A percentile compares a stretch with the other conserved stretches of the same genome.
Conservation (phyloP, 345 rosid species). For the Diplotaxis tenuifolia region DNA sequence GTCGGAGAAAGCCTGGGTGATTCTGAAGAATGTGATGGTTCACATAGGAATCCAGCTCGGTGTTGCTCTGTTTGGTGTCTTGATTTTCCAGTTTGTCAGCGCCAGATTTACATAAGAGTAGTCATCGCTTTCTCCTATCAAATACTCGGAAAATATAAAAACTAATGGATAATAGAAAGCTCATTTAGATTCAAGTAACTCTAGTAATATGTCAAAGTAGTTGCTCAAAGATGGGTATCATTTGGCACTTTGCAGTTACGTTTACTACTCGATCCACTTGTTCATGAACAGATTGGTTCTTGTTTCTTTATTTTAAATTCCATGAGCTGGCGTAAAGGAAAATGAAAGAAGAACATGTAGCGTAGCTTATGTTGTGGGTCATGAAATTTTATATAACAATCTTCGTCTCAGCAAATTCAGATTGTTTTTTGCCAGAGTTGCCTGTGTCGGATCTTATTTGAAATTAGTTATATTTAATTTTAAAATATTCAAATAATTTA, state of each 20-base stretch:
- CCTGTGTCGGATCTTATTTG: no score
- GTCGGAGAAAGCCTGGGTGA: conserved; percentile 32
- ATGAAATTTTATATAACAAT: not conserved
- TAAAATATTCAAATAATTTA: not conserved
- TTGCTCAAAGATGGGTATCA: not conserved
- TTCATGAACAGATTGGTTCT: not conserved
- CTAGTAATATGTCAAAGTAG: no score
- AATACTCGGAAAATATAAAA: no score
- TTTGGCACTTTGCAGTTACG: not conserved
- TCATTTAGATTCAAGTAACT: not conserved
- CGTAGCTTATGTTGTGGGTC: not conserved
- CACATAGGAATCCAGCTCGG: conserved; percentile 39
- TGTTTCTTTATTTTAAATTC: not conserved
- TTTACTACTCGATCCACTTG: not conserved
- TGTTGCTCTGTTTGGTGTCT: conserved; percentile 24
- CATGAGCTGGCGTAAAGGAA: not conserved
- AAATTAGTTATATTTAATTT: no score
- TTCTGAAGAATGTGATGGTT: conserved; percentile 26
- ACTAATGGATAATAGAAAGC: not conserved
- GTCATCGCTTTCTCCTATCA: no score
- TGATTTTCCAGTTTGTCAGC: conserved; percentile 25
- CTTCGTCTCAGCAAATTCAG: not conserved
- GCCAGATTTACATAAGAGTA: conserved; percentile 9
- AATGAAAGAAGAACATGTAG: not conserved
- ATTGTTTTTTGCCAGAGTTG: not conserved